These are phyloP conservation scores for Sextonia rubra DNA, from an alignment of 164 flowering plant species.

Conservation along the genomic window DNA sequence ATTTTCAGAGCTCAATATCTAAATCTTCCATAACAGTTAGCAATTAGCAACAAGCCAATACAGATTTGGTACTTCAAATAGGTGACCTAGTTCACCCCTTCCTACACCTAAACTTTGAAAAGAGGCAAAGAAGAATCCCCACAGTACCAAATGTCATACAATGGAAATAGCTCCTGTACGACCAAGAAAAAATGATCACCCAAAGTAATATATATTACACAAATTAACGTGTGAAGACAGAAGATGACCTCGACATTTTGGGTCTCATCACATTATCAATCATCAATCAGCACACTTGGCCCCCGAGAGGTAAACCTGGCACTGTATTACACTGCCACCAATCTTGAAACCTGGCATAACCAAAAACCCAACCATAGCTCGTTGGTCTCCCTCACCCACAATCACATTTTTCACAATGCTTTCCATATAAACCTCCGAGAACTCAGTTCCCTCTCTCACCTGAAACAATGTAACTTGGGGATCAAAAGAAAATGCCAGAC, in stretches of 20 bases:
- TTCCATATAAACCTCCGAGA: constrained; percentile 91
- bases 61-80: background rate
- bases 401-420: constrained; percentile 67
- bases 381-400: constrained; percentile 43
- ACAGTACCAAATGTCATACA: background rate
- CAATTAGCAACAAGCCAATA: background rate
- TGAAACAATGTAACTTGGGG: constrained; percentile 71
- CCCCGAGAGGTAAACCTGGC: constrained; percentile 78
- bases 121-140: background rate
- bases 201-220: background rate
- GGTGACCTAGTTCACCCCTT: background rate
- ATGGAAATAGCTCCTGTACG: background rate
- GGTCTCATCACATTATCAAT: background rate
- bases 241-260: background rate
- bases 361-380: constrained; percentile 76
- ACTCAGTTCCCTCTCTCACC: constrained; percentile 74
- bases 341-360: constrained; percentile 93
- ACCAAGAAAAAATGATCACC: background rate
- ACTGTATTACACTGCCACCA: constrained; percentile 67
- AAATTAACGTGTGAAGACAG: background rate
- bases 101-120: background rate
- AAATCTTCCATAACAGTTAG: too few relatives aligned
- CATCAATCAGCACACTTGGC: constrained; percentile 60
- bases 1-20: background rate
- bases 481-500: constrained; percentile 75